Percentiles rank a stretch among this genome's conserved stretches.
Evolutionary conservation across 495 filamentous ascomycete species (phyloP).

Genomic region (Evernia prunastri): DNA sequence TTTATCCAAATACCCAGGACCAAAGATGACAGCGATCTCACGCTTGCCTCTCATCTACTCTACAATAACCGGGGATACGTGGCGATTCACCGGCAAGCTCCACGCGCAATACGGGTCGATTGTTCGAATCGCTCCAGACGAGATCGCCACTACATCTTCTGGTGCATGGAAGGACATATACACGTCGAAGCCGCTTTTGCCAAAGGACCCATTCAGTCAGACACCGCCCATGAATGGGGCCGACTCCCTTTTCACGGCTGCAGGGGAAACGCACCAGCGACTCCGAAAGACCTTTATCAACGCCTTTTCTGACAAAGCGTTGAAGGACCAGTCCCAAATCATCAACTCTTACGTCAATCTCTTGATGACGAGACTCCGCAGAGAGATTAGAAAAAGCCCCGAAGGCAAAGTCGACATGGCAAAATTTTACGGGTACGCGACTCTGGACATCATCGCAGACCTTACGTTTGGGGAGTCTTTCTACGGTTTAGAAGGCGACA

Average conservation of each 20-base stretch:
- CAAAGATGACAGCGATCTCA: slow-evolving; percentile 12
- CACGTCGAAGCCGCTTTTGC: slow-evolving; percentile 3
- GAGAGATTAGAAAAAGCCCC: background rate
- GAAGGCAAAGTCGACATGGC: slow-evolving; percentile 18
- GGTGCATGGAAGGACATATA: slow-evolving; percentile 24
- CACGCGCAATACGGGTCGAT: slow-evolving; percentile 42
- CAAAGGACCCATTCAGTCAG: slow-evolving; percentile 19
- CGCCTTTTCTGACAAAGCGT: slow-evolving; percentile 27
- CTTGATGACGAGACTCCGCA: slow-evolving; percentile 16
- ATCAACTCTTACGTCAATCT: slow-evolving; percentile 19
- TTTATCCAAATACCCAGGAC: slow-evolving; percentile 29
- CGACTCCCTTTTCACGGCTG: slow-evolving; percentile 20
- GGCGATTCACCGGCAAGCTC: slow-evolving; percentile 10
- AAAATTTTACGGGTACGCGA: slow-evolving; percentile 17
- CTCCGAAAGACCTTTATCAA: slow-evolving; percentile 18
- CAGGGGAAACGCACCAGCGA: slow-evolving; percentile 15
- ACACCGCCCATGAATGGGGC: slow-evolving; percentile 22
- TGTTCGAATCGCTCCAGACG: slow-evolving; percentile 46
- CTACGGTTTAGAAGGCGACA: slow-evolving; percentile 16
- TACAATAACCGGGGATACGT: slow-evolving; percentile 17
- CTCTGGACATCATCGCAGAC: slow-evolving; percentile 21
- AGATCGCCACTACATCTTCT: slow-evolving; percentile 27
- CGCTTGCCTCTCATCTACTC: slow-evolving; percentile 18
- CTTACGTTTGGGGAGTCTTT: slow-evolving; percentile 23
- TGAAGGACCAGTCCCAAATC: slow-evolving; percentile 22